Percentiles rank a stretch among this genome's conserved stretches.
Conservation (phyloP, 1,284 basidiomycete species). For the Rhodotorula sp. region DNA sequence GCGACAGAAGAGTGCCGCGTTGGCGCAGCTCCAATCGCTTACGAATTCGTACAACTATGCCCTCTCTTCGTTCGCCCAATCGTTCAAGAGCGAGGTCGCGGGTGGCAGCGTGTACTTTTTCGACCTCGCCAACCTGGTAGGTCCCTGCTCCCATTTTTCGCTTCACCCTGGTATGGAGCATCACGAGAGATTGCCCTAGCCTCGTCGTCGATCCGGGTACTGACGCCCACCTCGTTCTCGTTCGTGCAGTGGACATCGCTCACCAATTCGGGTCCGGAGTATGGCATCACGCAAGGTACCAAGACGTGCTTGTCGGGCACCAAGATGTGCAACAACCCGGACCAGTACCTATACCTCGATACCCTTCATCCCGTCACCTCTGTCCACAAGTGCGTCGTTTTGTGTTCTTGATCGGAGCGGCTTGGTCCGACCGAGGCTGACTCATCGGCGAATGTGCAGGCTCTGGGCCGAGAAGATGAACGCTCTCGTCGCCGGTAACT, state of each 20-base stretch:
- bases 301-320: constrained; percentile 29
- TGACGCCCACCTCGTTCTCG: neutral
- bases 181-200: neutral
- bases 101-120: constrained; percentile 19
- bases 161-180: too few species aligned
- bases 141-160: neutral
- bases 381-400: constrained; percentile 17
- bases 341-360: constrained; percentile 34
- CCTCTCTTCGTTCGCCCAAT: constrained; percentile 9
- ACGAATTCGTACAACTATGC: constrained; percentile 32
- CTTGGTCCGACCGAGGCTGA: neutral
- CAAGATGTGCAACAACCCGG: constrained; percentile 29
- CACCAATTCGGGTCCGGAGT: constrained; percentile 4
- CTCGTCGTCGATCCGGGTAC: neutral
- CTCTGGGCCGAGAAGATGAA: constrained; percentile 30
- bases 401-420: too few species aligned
- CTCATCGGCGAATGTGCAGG: neutral
- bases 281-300: constrained; percentile 20
- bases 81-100: constrained; percentile 7
- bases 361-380: constrained; percentile 36
- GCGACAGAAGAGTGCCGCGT: constrained; percentile 1
- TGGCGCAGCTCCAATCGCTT: constrained; percentile 25
- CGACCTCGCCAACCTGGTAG: constrained; percentile 28
- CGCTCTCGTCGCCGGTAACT: constrained; percentile 9
- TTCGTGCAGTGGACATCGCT: constrained; percentile 30